Evolutionary conservation across 83 land plant genomes (phyloP), one percentile per base, ranked within the genome.

Genomic region (Isoetes engelmannii): DNA sequence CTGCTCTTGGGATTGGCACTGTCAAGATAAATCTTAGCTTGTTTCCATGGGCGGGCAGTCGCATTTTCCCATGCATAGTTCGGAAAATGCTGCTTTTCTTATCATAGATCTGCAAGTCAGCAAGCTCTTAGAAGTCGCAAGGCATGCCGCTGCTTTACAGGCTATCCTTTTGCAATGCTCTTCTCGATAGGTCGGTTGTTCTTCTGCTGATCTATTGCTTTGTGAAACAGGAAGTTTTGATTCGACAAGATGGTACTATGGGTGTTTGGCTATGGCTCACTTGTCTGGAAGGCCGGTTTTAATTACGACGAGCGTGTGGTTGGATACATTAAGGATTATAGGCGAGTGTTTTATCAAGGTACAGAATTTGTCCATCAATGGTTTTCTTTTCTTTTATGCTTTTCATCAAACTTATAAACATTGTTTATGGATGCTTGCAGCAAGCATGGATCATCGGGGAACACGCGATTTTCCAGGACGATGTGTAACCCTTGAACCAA

Each of bases 181-280:
- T 28, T 28, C 37, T 2, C 1, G 37, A 28, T 28, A 28, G 37
- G 2, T 28, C 37, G 37, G 37, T 28, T 28, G n/a, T 28, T 28
- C 37, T 28, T 28, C 37, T 28, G 37, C 37, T 28, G 37, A 28
- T 28, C 37, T 28, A 28, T 28, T 28, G 37, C 37, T 28, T 28
- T 28, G 37, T 28, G 37, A 28, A 28, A 28, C 37, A 28, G 37
- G 37, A 28, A 28, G 0, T 28, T 28, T 28, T 28, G 37, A 28
- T 28, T 28, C 37, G 0, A 28, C 2, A 28, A 28, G 37, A 74
- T 74, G 76, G 76, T 68, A 48, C 50, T 74, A 9, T 75, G 77
- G 77, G 75, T 75, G 45, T 75, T 75, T 50, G 77, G 77, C 43
- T 75, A 75, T 44, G 75, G 63, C 63, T 75, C 77, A 18, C 61